phyloP scores from a whole-genome alignment of 2,329 filamentous ascomycete species.

The Alternaria tenuissima region DNA sequence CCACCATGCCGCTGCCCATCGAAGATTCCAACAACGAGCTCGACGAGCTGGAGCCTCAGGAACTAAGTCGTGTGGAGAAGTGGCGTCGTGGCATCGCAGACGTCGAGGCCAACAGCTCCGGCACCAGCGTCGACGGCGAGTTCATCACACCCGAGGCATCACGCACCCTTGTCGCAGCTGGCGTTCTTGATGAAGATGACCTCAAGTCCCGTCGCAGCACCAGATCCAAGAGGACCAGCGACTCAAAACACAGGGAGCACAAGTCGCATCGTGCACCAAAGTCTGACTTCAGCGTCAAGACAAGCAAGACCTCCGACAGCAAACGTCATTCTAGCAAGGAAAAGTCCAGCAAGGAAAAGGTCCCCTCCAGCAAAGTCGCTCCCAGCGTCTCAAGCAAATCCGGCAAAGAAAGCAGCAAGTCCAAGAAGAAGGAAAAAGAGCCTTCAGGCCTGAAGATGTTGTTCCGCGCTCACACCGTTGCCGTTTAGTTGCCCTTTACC shows the following conservation, averaged over 20 bases:
- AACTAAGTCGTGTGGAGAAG: slow-evolving; percentile 66
- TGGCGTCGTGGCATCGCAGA: slow-evolving; percentile 72
- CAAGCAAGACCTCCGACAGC: slow-evolving; percentile 24
- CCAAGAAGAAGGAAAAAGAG: slow-evolving; percentile 52
- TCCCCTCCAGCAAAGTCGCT: slow-evolving; percentile 7
- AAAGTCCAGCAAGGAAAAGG: slow-evolving; percentile 9
- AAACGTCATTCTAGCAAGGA: slow-evolving; percentile 9
- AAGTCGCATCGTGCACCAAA: slow-evolving; percentile 41
- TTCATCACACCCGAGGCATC: slow-evolving; percentile 68
- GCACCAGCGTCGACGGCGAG: slow-evolving; percentile 71
- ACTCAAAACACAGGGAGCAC: slow-evolving; percentile 38
- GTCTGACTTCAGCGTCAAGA: slow-evolving; percentile 38
- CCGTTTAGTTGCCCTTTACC: slow-evolving; percentile 16
- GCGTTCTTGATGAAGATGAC: slow-evolving; percentile 58
- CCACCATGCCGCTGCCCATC: slow-evolving; percentile 17
- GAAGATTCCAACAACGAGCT: slow-evolving; percentile 46
- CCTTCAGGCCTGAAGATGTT: slow-evolving; percentile 53
- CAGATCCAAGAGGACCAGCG: slow-evolving; percentile 31
- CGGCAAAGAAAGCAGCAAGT: slow-evolving; percentile 38
- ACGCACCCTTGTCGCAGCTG: slow-evolving; percentile 55
- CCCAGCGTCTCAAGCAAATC: slow-evolving; percentile 21
- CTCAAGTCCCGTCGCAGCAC: slow-evolving; percentile 51
- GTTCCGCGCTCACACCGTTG: slow-evolving; percentile 48
- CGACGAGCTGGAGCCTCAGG: slow-evolving; percentile 65
- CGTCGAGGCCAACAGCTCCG: slow-evolving; percentile 60